These are phyloP conservation scores for Boletus rex-veris DNA, from an alignment of 768 basidiomycete species.

Conservation along the genomic window DNA sequence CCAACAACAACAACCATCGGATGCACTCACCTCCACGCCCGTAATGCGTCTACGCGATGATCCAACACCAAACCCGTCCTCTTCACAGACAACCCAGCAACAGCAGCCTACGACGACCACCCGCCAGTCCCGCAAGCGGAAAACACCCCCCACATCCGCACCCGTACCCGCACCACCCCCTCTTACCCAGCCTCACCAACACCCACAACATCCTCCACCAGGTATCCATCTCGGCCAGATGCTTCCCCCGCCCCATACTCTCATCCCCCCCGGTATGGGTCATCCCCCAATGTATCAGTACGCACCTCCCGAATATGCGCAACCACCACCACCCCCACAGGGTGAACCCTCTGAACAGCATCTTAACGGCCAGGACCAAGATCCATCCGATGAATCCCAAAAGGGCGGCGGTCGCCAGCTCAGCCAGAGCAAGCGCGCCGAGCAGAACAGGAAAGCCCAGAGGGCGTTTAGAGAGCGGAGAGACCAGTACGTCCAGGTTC, in stretches of 20 bases:
- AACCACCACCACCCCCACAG: conserved; percentile 21
- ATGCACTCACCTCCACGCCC: conserved; percentile 12
- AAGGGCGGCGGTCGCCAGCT: conserved; percentile 49
- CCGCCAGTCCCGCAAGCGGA: conserved; percentile 56
- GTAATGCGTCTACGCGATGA: conserved; percentile 67
- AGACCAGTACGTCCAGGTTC: conserved; percentile 61
- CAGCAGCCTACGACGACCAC: conserved; percentile 1
- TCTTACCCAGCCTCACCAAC: conserved; percentile 23
- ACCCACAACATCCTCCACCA: conserved; percentile 35
- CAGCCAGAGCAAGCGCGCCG: conserved; percentile 82
- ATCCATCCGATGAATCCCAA: neutral
- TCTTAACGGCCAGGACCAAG: conserved; percentile 18
- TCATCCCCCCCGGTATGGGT: conserved; percentile 42
- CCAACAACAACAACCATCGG: conserved; percentile 21
- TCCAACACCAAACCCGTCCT: conserved; percentile 17
- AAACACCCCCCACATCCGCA: conserved; percentile 51
- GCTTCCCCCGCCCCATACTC: conserved; percentile 51
- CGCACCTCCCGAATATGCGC: conserved; percentile 32
- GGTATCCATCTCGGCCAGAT: conserved; percentile 48
- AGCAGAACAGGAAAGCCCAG: conserved; percentile 94
- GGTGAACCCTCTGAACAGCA: conserved; percentile 29
- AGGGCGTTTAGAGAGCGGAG: conserved; percentile 86
- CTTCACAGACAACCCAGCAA: conserved; percentile 14
- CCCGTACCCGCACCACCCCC: conserved; percentile 10
- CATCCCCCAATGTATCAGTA: conserved; percentile 34